Conservation (phyloP, 192 early-diverging fungal species). For the Rhizoclosmatium globosum region DNA sequence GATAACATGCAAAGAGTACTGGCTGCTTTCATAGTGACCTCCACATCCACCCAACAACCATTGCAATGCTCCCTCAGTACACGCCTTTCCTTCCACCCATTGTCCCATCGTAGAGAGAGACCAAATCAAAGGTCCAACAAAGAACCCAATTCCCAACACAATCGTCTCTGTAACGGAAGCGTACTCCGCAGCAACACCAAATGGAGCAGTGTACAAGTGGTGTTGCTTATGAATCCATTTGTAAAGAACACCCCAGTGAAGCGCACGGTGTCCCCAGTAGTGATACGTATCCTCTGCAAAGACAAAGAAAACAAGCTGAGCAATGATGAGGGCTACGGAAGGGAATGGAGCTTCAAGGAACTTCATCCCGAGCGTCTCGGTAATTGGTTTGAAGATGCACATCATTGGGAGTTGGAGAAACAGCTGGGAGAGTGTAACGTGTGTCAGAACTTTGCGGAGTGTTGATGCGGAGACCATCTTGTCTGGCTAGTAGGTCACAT, state of each 20-base stretch:
- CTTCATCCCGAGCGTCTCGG: slow-evolving; percentile 83
- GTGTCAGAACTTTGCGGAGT: slow-evolving; percentile 77
- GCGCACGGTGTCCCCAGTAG: slow-evolving; percentile 87
- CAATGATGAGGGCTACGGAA: slow-evolving; percentile 21
- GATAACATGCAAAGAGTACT: slow-evolving; percentile 76
- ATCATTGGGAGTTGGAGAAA: slow-evolving; percentile 88
- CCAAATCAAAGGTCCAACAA: slow-evolving; percentile 81
- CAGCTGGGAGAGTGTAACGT: slow-evolving; percentile 81
- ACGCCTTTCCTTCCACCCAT: slow-evolving; percentile 7
- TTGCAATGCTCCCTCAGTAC: not conserved
- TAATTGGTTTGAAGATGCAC: slow-evolving; percentile 86
- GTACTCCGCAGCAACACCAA: slow-evolving; percentile 90
- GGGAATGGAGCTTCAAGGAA: slow-evolving; percentile 87
- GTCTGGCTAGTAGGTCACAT: not conserved
- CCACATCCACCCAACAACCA: slow-evolving; percentile 23
- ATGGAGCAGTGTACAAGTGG: slow-evolving; percentile 90
- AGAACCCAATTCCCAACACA: slow-evolving; percentile 86
- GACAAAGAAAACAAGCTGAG: slow-evolving; percentile 72
- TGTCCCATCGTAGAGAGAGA: slow-evolving; percentile 55
- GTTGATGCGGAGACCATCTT: slow-evolving; percentile 52
- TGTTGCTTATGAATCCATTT: slow-evolving; percentile 93
- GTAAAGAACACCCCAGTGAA: slow-evolving; percentile 90
- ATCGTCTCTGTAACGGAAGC: slow-evolving; percentile 88
- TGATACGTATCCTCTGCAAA: slow-evolving; percentile 91
- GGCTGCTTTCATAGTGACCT: slow-evolving; percentile 11